Evolutionary conservation across 2,329 filamentous ascomycete genomes (phyloP), one percentile per base, ranked within the genome.

Genomic region (Neonectria neomacrospora): DNA sequence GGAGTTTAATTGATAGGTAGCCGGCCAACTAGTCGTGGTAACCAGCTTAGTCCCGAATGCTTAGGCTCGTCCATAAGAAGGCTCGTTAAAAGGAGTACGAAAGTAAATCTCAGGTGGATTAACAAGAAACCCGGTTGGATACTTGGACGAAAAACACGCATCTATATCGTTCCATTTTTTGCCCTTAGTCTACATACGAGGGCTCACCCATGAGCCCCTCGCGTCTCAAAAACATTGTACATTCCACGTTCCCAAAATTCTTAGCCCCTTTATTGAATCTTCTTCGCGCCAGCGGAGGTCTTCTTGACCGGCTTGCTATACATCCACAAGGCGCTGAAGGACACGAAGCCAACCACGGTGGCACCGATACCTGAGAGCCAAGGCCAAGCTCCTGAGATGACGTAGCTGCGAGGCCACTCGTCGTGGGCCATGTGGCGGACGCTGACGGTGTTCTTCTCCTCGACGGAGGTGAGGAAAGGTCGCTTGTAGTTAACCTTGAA

Each of bases 401-500:
- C 88, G 82, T 89, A 98, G 79, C 92, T 96, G 73, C 96, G 88
- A 32, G 94, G 92, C 88, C 92, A 99, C 83, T 99, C 96, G 78
- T 99, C 90, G 83, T 99, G 96, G 8, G 96, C 96, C 81, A 97
- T 96, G 83, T 99, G 96, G 50, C 96, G 88, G 32, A 99, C 93
- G 1, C 94, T 97, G 56, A 98, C 94, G 22, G 95, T 96, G 72
- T 90, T 88, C 88, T 98, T 98, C 83, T 97, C 94, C 76, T 97
- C 94, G 56, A 99, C 78, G 77, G 90, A 91, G 74, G 89, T 96
- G 71, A 97, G 81, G 84, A 97, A 97, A 1, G 95, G 94, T 7
- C 96, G 90, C 85, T 97, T 97, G 86, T 98, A 97, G 85, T 97
- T 97, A 79, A 98, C 86, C 76, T 90, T 89, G 86, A 99, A 98